Evolutionary conservation across 2,329 filamentous ascomycete species (phyloP).

Genomic region (Trichoderma lentiforme): DNA sequence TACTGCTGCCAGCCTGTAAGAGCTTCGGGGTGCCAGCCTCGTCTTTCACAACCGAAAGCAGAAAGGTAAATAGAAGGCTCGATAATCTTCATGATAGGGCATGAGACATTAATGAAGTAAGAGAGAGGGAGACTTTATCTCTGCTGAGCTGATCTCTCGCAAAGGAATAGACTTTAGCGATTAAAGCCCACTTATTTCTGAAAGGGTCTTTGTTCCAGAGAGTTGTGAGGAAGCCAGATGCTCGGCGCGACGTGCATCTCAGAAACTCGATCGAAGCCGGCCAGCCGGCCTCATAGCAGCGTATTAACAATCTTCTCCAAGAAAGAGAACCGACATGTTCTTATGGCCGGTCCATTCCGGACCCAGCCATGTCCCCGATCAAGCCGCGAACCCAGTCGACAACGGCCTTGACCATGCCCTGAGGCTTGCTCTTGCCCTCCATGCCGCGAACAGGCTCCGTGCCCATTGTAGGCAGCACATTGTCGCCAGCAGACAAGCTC

Average conservation of each 20-base stretch:
- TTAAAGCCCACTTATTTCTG: not conserved
- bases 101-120: not conserved
- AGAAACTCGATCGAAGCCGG: not conserved
- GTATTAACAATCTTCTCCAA: not conserved
- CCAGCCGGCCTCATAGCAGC: not conserved
- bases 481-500: constrained; percentile 88
- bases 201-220: not conserved
- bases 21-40: not conserved
- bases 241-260: not conserved
- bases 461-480: constrained; percentile 89
- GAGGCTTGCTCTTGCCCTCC: constrained; percentile 50
- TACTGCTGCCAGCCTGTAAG: not conserved
- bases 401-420: constrained; percentile 64
- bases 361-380: constrained; percentile 45
- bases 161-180: not conserved
- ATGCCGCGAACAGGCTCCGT: constrained; percentile 52
- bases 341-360: constrained; percentile 24
- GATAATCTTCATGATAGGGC: too few species aligned
- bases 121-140: not conserved
- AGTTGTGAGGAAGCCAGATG: not conserved
- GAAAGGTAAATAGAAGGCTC: not conserved
- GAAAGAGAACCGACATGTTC: not conserved
- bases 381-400: constrained; percentile 56
- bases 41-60: not conserved
- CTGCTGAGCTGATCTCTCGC: not conserved